Evolutionary conservation across 2,329 filamentous ascomycete genomes (phyloP).

Genomic region (Aspergillus intermedius): DNA sequence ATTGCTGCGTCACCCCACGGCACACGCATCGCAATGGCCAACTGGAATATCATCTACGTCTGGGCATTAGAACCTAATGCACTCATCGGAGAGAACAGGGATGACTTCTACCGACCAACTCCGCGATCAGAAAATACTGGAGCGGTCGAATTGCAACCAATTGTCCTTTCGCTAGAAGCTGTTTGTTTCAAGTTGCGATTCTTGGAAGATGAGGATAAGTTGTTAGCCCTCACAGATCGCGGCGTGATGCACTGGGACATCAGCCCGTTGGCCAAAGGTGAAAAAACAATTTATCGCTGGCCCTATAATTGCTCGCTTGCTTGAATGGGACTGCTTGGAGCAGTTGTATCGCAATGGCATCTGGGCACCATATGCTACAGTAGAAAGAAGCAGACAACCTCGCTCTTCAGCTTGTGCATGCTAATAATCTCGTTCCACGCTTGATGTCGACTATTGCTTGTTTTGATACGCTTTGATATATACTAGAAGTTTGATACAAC

Average conservation of each 20-base stretch:
- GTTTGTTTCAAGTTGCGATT: slow-evolving; percentile 35
- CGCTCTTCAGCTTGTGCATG: no score
- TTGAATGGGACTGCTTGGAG: neutral
- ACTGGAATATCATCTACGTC: slow-evolving; percentile 37
- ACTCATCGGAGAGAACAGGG: slow-evolving; percentile 26
- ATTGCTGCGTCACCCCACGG: slow-evolving; percentile 30
- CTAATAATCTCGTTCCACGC: no score
- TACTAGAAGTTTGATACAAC: no score
- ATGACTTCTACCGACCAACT: slow-evolving; percentile 26
- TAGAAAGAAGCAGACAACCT: neutral
- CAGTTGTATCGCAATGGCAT: neutral
- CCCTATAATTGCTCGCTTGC: neutral
- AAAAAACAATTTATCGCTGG: slow-evolving; percentile 10
- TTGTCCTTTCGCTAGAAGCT: slow-evolving; percentile 28
- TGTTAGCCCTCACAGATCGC: slow-evolving; percentile 37
- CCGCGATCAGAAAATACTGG: slow-evolving; percentile 16
- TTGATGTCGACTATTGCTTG: no score
- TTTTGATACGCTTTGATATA: no score
- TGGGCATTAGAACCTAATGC: slow-evolving; percentile 35
- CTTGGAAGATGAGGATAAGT: slow-evolving; percentile 29
- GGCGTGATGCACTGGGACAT: slow-evolving; percentile 36
- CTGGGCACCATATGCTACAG: neutral
- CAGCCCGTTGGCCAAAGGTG: slow-evolving; percentile 21
- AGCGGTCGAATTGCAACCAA: slow-evolving; percentile 26
- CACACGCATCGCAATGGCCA: slow-evolving; percentile 36